Percentiles rank a stretch among this genome's conserved stretches.
These are phyloP conservation scores for Hypoxylon perforatum DNA, from an alignment of 495 filamentous ascomycete species.

Conservation along the genomic window DNA sequence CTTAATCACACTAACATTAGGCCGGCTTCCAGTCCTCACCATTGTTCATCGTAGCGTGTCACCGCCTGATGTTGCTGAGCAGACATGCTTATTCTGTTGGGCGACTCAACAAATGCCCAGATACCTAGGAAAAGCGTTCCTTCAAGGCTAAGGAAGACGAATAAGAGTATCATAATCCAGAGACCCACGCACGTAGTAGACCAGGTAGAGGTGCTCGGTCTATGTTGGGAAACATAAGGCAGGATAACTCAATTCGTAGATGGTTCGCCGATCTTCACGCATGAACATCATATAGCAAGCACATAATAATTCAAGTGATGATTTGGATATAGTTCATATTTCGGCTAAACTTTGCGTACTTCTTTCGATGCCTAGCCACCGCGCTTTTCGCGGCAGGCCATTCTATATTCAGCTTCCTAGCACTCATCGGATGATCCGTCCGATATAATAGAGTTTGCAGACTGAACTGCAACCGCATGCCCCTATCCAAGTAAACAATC, in stretches of 20 bases:
- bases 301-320: not conserved
- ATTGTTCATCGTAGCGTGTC: not conserved
- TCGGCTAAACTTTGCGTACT: not conserved
- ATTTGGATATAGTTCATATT: conserved; percentile 17
- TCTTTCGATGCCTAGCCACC: not conserved
- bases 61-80: not conserved
- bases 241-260: not conserved
- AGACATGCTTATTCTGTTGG: not conserved
- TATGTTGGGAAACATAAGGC: not conserved
- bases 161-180: not conserved
- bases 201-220: too few relatives aligned
- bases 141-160: not conserved
- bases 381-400: conserved; percentile 17
- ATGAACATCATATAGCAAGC: conserved; percentile 11
- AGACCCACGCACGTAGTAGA: too few relatives aligned
- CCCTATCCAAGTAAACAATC: not conserved
- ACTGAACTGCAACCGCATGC: not conserved
- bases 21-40: not conserved
- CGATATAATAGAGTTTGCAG: conserved; percentile 5
- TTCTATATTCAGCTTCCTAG: conserved; percentile 30
- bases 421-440: conserved; percentile 18
- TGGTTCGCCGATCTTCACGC: not conserved
- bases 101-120: not conserved
- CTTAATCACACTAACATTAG: not conserved
- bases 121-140: too few relatives aligned